These are phyloP conservation scores for Evernia prunastri DNA, from an alignment of 495 filamentous ascomycete genomes.

Conservation along the genomic window DNA sequence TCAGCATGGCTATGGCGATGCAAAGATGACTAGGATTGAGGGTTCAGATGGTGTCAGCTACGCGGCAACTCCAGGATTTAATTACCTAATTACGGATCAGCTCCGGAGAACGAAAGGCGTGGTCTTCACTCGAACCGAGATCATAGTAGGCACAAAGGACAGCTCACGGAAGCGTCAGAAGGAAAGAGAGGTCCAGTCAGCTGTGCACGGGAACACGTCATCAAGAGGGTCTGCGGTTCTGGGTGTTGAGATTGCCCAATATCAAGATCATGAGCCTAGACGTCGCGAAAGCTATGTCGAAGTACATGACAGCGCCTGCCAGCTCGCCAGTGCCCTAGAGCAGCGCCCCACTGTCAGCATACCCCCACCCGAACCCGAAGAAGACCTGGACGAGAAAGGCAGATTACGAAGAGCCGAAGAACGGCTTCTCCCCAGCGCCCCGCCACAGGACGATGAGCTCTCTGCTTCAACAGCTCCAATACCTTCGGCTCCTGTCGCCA, in stretches of 20 bases:
- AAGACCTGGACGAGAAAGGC: conserved; percentile 60
- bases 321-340: conserved; percentile 34
- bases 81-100: conserved; percentile 82
- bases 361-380: conserved; percentile 52
- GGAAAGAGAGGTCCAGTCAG: conserved; percentile 19
- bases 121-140: conserved; percentile 72
- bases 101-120: conserved; percentile 84
- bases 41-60: conserved; percentile 36
- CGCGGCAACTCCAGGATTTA: conserved; percentile 47
- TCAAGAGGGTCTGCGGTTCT: conserved; percentile 22
- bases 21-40: conserved; percentile 40
- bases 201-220: neutral
- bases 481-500: conserved; percentile 45
- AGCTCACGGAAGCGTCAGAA: conserved; percentile 56
- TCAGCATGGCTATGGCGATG: conserved; percentile 38
- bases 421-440: conserved; percentile 63
- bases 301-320: conserved; percentile 37
- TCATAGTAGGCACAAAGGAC: conserved; percentile 83
- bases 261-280: conserved; percentile 25
- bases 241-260: conserved; percentile 31
- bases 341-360: conserved; percentile 32
- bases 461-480: conserved; percentile 34
- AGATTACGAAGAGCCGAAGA: conserved; percentile 61
- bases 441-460: conserved; percentile 48
- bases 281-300: conserved; percentile 29